Evolutionary conservation across 371 early-diverging fungal species (phyloP).

Genomic region (Fennellomyces sp.): DNA sequence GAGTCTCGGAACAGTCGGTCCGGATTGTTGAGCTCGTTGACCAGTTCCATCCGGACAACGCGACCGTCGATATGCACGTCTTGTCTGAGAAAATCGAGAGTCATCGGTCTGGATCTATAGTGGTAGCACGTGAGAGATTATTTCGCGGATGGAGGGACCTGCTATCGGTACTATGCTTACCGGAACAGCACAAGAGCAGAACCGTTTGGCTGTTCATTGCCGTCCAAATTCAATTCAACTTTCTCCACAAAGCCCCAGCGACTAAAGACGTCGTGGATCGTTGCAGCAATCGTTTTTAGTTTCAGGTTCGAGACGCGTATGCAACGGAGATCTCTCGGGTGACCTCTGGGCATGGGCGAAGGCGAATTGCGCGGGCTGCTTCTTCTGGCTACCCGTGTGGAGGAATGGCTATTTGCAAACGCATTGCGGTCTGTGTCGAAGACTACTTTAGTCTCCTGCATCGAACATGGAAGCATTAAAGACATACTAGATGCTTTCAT

Average conservation of each 20-base stretch:
- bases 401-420: too few species aligned
- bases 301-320: conserved; percentile 13
- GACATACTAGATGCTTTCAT: too few species aligned
- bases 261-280: conserved; percentile 18
- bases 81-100: conserved; percentile 7
- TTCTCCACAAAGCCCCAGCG: conserved; percentile 18
- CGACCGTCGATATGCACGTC: conserved; percentile 14
- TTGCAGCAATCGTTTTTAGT: conserved; percentile 15
- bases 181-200: conserved; percentile 19
- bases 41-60: conserved; percentile 11
- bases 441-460: too few species aligned
- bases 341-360: too few species aligned
- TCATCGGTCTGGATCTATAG: conserved; percentile 6
- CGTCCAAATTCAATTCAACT: conserved; percentile 18
- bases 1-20: not conserved
- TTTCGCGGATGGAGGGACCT: not conserved
- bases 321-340: conserved; percentile 6
- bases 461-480: too few species aligned
- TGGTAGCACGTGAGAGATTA: not conserved
- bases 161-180: conserved; percentile 6
- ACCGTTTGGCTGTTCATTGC: conserved; percentile 14
- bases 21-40: not conserved
- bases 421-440: too few species aligned
- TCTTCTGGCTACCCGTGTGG: too few species aligned
- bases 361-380: too few species aligned